Conservation (phyloP, 2,329 filamentous ascomycete species). For the Aureobasidium sp. region DNA sequence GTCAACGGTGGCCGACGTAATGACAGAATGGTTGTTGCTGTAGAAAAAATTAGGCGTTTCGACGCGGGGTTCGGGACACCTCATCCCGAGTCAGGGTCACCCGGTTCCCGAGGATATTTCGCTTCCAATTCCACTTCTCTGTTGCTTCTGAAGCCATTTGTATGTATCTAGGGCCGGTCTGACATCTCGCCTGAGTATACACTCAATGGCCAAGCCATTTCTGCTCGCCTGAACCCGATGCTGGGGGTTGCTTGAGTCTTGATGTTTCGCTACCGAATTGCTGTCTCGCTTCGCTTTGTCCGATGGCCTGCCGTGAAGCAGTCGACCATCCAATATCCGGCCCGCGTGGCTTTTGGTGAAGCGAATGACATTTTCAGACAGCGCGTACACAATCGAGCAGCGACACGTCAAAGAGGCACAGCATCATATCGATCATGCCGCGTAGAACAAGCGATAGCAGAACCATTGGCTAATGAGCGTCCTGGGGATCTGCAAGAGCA, state of each 20-base stretch:
- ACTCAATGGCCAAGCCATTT: no score
- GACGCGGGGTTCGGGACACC: background rate
- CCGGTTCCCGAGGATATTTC: no score
- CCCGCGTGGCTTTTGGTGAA: background rate
- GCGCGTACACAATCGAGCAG: background rate
- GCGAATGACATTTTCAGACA: background rate
- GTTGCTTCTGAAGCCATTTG: no score
- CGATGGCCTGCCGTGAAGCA: background rate
- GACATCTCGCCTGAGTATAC: no score
- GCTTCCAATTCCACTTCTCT: no score
- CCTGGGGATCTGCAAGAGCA: slow-evolving; percentile 1
- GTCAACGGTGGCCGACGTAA: background rate
- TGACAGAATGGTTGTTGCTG: background rate
- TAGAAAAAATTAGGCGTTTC: background rate
- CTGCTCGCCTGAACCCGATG: no score
- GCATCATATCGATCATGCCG: background rate
- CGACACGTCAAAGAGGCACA: background rate
- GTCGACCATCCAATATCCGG: background rate
- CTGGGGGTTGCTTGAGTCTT: no score
- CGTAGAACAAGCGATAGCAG: background rate
- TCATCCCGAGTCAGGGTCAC: background rate
- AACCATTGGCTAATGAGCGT: background rate
- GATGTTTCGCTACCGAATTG: no score
- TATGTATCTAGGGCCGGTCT: no score
- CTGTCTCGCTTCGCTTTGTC: background rate